These are phyloP conservation scores for Naganishia vaughanmartiniae DNA, from an alignment of 768 basidiomycete species.

Conservation along the genomic window DNA sequence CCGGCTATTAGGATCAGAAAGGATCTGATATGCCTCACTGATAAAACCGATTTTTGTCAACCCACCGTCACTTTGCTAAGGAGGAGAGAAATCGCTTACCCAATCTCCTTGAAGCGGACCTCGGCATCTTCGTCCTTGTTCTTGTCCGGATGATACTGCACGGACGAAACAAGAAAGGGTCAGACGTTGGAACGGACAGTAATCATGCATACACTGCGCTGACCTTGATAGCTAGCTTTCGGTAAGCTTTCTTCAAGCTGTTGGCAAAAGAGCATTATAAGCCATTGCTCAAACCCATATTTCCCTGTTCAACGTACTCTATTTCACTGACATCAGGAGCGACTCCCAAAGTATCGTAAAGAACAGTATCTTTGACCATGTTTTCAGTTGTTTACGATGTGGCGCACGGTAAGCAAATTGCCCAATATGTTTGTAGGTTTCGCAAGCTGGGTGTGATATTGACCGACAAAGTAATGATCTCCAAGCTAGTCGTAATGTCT, in stretches of 20 bases:
- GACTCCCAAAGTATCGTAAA: conserved; percentile 52
- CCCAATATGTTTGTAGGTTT: neutral
- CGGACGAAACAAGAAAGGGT: conserved; percentile 24
- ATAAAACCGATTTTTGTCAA: neutral
- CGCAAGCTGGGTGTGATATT: neutral
- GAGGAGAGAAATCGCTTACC: conserved; percentile 54
- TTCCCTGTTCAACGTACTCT: conserved; percentile 39
- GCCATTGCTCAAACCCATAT: neutral
- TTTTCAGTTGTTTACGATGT: conserved; percentile 27
- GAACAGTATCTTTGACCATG: conserved; percentile 50
- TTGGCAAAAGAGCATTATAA: conserved; percentile 11
- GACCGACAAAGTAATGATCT: neutral
- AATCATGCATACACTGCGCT: conserved; percentile 36
- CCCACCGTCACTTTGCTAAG: neutral
- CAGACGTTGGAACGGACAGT: conserved; percentile 7
- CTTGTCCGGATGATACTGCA: conserved; percentile 90
- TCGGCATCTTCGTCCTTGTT: conserved; percentile 89
- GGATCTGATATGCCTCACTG: conserved; percentile 84
- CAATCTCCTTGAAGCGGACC: conserved; percentile 94
- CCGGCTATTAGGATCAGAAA: conserved; percentile 66
- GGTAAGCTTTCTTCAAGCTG: conserved; percentile 84
- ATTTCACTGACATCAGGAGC: conserved; percentile 49
- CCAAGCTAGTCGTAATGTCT: neutral
- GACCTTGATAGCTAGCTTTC: conserved; percentile 91
- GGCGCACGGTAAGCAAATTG: neutral